Evolutionary conservation across 176 grass and related monocot species (phyloP).

Genomic region (Avena insularis): DNA sequence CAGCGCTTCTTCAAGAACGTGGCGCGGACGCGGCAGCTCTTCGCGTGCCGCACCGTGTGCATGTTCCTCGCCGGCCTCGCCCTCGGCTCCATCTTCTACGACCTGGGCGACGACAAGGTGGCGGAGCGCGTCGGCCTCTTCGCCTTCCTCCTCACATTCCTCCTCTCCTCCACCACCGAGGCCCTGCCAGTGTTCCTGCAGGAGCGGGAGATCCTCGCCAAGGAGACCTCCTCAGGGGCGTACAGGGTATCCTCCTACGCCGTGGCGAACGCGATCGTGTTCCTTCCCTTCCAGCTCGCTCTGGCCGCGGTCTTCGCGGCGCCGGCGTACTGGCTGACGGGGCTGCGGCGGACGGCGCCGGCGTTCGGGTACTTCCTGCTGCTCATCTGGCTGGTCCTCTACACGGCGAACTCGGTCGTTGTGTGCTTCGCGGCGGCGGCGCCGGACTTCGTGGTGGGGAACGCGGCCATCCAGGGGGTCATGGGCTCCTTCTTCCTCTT

Average conservation of each 20-base stretch:
- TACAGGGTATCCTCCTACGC: slow-evolving; percentile 76
- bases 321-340: slow-evolving; percentile 74
- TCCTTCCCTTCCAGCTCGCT: slow-evolving; percentile 70
- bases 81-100: slow-evolving; percentile 78
- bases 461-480: slow-evolving; percentile 64
- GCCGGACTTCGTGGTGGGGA: slow-evolving; percentile 78
- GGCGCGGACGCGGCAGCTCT: slow-evolving; percentile 68
- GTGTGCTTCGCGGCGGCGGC: slow-evolving; percentile 72
- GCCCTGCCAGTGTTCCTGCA: slow-evolving; percentile 68
- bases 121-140: slow-evolving; percentile 71
- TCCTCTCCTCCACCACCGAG: slow-evolving; percentile 66
- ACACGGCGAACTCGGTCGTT: slow-evolving; percentile 85
- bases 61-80: slow-evolving; percentile 65
- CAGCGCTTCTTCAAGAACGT: slow-evolving; percentile 76
- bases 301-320: slow-evolving; percentile 68
- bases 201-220: slow-evolving; percentile 82
- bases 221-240: slow-evolving; percentile 69
- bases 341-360: slow-evolving; percentile 44
- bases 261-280: slow-evolving; percentile 63
- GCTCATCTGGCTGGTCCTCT: slow-evolving; percentile 76
- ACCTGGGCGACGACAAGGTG: slow-evolving; percentile 64
- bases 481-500: slow-evolving; percentile 89
- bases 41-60: slow-evolving; percentile 65
- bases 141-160: slow-evolving; percentile 69
- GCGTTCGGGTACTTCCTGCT: slow-evolving; percentile 75